Percentiles rank a stretch among this genome's conserved stretches.
Evolutionary conservation across 169 alveolate genomes (phyloP).

Genomic region (Eimeria tenella): DNA sequence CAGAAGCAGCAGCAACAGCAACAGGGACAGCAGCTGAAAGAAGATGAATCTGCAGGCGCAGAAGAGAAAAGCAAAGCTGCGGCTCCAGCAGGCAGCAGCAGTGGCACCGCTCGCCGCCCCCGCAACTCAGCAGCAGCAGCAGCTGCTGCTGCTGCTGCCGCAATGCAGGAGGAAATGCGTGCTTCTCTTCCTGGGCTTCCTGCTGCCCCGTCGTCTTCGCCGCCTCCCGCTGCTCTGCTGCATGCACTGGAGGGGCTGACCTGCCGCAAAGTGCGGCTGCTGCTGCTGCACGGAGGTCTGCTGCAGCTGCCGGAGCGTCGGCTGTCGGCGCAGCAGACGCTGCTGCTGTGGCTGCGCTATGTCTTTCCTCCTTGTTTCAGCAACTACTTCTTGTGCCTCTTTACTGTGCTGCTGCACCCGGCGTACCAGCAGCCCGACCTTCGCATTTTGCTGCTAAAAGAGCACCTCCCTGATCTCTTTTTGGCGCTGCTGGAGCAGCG

Average conservation of each 20-base stretch:
- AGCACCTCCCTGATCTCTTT: conserved; percentile 44
- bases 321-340: conserved; percentile 53
- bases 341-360: conserved; percentile 55
- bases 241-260: conserved; percentile 12
- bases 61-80: background rate
- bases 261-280: conserved; percentile 23
- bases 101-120: conserved; percentile 9
- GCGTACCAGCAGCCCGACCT: conserved; percentile 79
- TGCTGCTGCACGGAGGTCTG: conserved; percentile 56
- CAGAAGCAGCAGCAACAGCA: conserved; percentile 66
- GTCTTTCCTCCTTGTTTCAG: conserved; percentile 70
- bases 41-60: background rate
- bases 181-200: conserved; percentile 24
- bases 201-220: background rate
- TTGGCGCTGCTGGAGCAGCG: conserved; percentile 51
- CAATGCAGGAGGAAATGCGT: background rate
- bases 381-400: conserved; percentile 71
- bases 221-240: conserved; percentile 58
- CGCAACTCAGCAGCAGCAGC: conserved; percentile 38
- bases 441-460: conserved; percentile 69
- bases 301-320: conserved; percentile 61
- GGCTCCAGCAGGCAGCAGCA: conserved; percentile 22
- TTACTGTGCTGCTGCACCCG: conserved; percentile 77
- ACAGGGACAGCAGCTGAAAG: conserved; percentile 12
- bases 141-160: conserved; percentile 20